phyloP scores from a whole-genome alignment of 2,329 filamentous ascomycete species.

The Claviceps paspali region DNA sequence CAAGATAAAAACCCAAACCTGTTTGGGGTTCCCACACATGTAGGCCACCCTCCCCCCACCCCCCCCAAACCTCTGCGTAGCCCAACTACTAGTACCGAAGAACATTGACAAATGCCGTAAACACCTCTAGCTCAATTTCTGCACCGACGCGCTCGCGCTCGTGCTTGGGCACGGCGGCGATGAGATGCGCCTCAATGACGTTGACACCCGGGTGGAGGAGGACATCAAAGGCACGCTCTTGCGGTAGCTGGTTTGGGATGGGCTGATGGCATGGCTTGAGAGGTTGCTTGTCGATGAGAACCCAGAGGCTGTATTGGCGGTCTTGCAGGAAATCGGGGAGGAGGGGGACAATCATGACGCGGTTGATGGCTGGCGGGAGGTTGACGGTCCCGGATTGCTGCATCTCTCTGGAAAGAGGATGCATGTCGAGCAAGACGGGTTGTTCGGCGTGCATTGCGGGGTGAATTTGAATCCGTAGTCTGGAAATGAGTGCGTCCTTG shows the following conservation, averaged over 20 bases:
- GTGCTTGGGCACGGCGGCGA: constrained; percentile 51
- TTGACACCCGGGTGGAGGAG: constrained; percentile 59
- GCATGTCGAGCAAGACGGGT: constrained; percentile 47
- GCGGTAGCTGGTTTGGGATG: constrained; percentile 38
- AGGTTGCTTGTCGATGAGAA: constrained; percentile 51
- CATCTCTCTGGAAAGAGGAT: constrained; percentile 47
- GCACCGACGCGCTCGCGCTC: constrained; percentile 41
- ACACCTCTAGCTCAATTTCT: constrained; percentile 62
- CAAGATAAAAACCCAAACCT: no score
- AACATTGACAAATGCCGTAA: constrained; percentile 62
- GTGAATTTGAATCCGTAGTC: constrained; percentile 52
- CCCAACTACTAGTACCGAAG: constrained; percentile 25
- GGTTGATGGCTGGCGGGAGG: constrained; percentile 50
- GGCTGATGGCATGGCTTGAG: constrained; percentile 32
- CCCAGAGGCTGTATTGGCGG: constrained; percentile 63
- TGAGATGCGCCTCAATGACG: constrained; percentile 61
- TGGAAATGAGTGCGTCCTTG: constrained; percentile 50
- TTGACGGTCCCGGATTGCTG: constrained; percentile 61
- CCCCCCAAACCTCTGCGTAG: no score
- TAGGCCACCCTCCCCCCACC: no score
- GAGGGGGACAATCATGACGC: constrained; percentile 54
- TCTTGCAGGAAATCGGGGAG: constrained; percentile 47
- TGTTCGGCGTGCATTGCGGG: constrained; percentile 46
- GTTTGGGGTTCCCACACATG: no score
- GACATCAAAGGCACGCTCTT: constrained; percentile 60